Conservation (phyloP, 2,329 filamentous ascomycete genomes). For the Aspergillus sp. region DNA sequence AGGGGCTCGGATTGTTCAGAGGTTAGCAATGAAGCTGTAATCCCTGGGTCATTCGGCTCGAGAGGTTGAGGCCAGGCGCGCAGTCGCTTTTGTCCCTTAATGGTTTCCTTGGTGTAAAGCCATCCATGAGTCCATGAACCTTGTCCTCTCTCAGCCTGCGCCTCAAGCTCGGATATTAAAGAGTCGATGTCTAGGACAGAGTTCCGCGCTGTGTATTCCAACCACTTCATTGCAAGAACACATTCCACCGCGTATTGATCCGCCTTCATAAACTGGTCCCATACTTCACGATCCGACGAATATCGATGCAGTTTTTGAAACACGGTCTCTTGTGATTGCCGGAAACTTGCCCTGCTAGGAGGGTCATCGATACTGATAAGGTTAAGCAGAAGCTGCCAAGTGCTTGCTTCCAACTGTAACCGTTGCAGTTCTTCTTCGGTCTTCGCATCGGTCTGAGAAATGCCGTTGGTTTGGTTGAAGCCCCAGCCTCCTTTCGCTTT, state of each 20-base stretch:
- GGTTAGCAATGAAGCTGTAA: constrained; percentile 57
- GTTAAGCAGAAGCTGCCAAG: constrained; percentile 81
- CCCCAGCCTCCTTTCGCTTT: constrained; percentile 37
- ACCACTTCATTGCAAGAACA: constrained; percentile 77
- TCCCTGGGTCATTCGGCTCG: constrained; percentile 61
- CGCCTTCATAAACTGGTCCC: constrained; percentile 71
- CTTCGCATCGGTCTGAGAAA: constrained; percentile 23
- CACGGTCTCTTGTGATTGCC: constrained; percentile 39
- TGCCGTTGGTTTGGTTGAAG: constrained; percentile 21
- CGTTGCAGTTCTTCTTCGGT: constrained; percentile 47
- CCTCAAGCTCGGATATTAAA: constrained; percentile 72
- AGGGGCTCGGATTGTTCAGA: constrained; percentile 63
- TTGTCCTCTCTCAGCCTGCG: constrained; percentile 69
- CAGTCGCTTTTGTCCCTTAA: constrained; percentile 86
- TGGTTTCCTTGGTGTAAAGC: constrained; percentile 84
- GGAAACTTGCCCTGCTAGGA: constrained; percentile 39
- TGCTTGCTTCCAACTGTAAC: constrained; percentile 81
- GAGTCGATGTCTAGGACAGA: constrained; percentile 71
- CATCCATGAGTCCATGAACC: constrained; percentile 85
- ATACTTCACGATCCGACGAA: constrained; percentile 62
- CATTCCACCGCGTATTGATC: constrained; percentile 76
- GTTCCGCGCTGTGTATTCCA: constrained; percentile 72
- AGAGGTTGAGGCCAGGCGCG: constrained; percentile 66
- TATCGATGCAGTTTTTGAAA: constrained; percentile 54
- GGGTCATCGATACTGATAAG: constrained; percentile 71